These are phyloP conservation scores for Inga oerstediana DNA, from an alignment of 306 rosid genomes.

Conservation along the genomic window DNA sequence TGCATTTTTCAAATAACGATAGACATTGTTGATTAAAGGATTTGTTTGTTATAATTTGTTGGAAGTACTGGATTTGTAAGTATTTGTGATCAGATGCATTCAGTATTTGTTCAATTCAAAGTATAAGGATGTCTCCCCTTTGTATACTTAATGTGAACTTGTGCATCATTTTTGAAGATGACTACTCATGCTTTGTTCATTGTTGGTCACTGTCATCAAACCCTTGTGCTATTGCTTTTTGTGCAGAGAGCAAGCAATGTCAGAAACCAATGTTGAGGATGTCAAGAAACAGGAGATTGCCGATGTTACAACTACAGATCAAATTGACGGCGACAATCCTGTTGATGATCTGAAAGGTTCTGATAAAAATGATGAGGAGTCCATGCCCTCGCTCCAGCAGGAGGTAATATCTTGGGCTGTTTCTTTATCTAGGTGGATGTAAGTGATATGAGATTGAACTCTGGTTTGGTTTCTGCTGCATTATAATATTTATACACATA, in stretches of 20 bases:
- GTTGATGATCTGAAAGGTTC: conserved; percentile 49
- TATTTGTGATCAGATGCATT: neutral
- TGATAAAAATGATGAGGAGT: conserved; percentile 43
- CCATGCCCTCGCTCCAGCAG: conserved; percentile 73
- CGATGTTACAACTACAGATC: conserved; percentile 45
- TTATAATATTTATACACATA: neutral
- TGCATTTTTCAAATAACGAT: neutral
- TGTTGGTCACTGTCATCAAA: neutral
- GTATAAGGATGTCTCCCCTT: neutral
- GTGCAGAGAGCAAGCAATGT: conserved; percentile 52
- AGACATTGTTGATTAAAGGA: neutral
- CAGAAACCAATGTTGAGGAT: conserved; percentile 51
- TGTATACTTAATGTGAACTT: neutral
- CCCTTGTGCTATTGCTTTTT: conserved; percentile 14
- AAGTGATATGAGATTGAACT: neutral
- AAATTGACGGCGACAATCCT: conserved; percentile 46
- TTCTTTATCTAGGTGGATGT: neutral
- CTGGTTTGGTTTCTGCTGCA: neutral
- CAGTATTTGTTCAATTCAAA: neutral
- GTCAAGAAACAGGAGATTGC: conserved; percentile 55
- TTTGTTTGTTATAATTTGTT: neutral
- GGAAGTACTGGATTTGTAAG: neutral
- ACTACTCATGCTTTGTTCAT: neutral
- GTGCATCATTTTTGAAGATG: neutral
- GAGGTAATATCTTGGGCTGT: conserved; percentile 56